Conservation (phyloP, 139 green algal species). For the Marvania coccoides region DNA sequence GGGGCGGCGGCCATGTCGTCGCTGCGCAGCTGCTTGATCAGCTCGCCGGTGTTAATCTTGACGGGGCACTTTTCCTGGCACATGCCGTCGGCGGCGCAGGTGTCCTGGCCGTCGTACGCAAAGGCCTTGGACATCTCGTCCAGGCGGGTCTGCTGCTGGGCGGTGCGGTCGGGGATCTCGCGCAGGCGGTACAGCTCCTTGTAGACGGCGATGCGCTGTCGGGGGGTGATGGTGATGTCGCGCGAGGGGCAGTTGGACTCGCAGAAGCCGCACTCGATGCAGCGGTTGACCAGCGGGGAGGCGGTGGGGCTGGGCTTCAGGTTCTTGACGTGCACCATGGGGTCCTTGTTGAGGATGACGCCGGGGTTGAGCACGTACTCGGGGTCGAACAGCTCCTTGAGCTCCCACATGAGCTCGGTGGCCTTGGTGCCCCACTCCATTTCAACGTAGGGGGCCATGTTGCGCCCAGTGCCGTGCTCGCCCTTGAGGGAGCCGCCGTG, state of each 20-base stretch:
- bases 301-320: conserved; percentile 83
- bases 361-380: conserved; percentile 87
- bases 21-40: conserved; percentile 76
- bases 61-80: conserved; percentile 98
- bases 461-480: conserved; percentile 90
- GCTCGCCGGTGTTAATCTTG: conserved; percentile 92
- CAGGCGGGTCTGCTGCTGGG: conserved; percentile 54
- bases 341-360: conserved; percentile 71
- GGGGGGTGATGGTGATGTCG: conserved; percentile 88
- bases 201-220: conserved; percentile 89
- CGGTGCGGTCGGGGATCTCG: conserved; percentile 22
- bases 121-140: conserved; percentile 58
- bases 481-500: conserved; percentile 89
- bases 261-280: conserved; percentile 99
- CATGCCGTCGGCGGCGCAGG: conserved; percentile 89
- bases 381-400: conserved; percentile 96
- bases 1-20: conserved; percentile 48
- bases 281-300: conserved; percentile 71
- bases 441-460: conserved; percentile 94
- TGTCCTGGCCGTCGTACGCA: conserved; percentile 77
- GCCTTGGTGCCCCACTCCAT: conserved; percentile 95
- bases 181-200: conserved; percentile 81
- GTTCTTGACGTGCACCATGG: conserved; percentile 77
- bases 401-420: conserved; percentile 95
- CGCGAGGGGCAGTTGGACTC: conserved; percentile 92